phyloP scores from a whole-genome alignment of 352 stramenopile species.

The Elongisporangium senticosum region DNA sequence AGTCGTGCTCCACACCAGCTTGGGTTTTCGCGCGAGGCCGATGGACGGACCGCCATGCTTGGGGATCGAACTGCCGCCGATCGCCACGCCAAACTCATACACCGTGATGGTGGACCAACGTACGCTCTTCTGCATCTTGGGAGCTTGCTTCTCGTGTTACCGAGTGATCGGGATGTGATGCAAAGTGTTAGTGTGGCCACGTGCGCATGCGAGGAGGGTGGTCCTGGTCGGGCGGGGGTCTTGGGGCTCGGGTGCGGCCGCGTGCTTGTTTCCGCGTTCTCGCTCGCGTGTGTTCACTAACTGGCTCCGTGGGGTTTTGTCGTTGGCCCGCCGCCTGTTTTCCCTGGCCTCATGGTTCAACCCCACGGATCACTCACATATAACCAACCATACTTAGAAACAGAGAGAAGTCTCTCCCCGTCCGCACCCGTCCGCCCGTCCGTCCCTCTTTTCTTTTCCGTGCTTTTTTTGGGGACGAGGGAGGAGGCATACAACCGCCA shows the following conservation, averaged over 20 bases:
- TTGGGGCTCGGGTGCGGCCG: neutral
- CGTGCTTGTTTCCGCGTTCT: neutral
- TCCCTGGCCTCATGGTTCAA: neutral
- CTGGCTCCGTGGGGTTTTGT: neutral
- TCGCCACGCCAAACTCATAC: slow-evolving; percentile 55
- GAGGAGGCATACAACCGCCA: neutral
- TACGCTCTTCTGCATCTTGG: slow-evolving; percentile 28
- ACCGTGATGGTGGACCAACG: slow-evolving; percentile 56
- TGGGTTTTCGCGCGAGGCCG: slow-evolving; percentile 32
- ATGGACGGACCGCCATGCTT: slow-evolving; percentile 43
- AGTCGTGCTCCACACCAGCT: slow-evolving; percentile 37
- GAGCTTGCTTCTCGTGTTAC: neutral
- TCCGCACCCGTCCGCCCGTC: neutral
- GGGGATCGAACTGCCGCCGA: slow-evolving; percentile 46
- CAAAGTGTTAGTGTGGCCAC: neutral
- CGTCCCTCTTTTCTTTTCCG: neutral
- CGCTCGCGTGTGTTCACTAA: neutral
- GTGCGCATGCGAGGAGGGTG: neutral
- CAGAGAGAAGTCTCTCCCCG: neutral
- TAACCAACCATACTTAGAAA: neutral
- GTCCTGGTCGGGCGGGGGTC: neutral
- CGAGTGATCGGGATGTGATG: neutral
- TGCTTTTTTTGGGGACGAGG: neutral
- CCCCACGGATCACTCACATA: neutral
- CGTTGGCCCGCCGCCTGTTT: neutral